Evolutionary conservation across 2,329 filamentous ascomycete genomes (phyloP).

Genomic region (Cadophora sp.): DNA sequence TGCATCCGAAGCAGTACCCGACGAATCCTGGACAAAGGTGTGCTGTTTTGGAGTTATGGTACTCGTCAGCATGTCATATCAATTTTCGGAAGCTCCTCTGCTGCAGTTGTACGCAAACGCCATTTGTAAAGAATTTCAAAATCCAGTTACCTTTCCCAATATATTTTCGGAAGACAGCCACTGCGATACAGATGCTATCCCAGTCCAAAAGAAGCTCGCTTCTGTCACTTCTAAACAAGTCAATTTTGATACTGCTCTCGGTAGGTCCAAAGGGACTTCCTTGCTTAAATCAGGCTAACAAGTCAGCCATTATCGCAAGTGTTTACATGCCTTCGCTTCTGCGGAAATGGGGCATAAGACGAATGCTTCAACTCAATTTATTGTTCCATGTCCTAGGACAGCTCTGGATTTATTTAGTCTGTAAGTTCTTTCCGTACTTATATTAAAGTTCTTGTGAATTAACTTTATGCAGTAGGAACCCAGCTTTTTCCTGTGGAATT

Average conservation of each 20-base stretch:
- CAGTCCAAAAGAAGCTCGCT: not conserved
- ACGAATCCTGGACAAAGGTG: not conserved
- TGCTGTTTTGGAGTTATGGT: not conserved
- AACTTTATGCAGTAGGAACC: not conserved
- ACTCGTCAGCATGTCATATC: not conserved
- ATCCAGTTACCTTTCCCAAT: not conserved
- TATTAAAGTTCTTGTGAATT: not conserved
- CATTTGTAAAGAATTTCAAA: not conserved
- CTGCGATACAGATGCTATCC: not conserved
- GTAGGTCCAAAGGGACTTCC: not conserved
- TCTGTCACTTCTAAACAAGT: not conserved
- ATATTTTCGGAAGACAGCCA: not conserved
- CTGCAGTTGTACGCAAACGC: not conserved
- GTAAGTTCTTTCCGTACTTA: not conserved
- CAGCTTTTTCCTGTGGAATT: not conserved
- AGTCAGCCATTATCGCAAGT: not conserved
- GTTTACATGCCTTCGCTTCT: slow-evolving; percentile 4
- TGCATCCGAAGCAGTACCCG: not conserved
- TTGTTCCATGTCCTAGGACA: not conserved
- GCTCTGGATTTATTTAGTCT: not conserved
- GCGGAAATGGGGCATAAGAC: not conserved
- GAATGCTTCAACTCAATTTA: slow-evolving; percentile 3
- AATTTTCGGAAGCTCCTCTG: not conserved
- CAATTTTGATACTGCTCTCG: not conserved
- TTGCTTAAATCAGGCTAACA: not conserved